Conservation (phyloP, 2,329 filamentous ascomycete species). For the Lecanicillium sp. region DNA sequence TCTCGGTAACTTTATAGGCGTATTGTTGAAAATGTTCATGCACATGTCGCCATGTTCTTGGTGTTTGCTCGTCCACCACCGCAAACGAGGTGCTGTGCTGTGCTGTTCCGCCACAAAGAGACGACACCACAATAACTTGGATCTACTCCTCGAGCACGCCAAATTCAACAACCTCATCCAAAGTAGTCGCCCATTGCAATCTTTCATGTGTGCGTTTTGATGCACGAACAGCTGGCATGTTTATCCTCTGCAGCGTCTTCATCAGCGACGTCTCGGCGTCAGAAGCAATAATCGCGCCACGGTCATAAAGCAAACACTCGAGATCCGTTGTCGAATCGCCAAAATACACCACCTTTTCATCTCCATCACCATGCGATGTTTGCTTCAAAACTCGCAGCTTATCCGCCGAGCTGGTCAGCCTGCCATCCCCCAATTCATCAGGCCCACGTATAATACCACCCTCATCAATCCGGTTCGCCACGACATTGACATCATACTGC, state of each 20-base stretch:
- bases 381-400: conserved; percentile 34
- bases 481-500: conserved; percentile 22
- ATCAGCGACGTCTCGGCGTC: conserved; percentile 25
- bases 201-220: background rate
- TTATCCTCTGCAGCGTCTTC: conserved; percentile 27
- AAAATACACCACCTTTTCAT: conserved; percentile 37
- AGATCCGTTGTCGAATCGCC: conserved; percentile 51
- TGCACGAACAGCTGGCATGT: conserved; percentile 29
- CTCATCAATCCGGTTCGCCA: conserved; percentile 34
- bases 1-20: too few relatives aligned
- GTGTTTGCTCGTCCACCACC: too few relatives aligned
- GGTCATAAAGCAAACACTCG: conserved; percentile 37
- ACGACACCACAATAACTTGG: background rate
- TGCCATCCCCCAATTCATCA: conserved; percentile 14
- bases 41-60: too few relatives aligned
- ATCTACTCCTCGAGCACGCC: conserved; percentile 14
- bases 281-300: conserved; percentile 39
- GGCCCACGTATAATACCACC: conserved; percentile 35
- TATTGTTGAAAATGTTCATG: too few relatives aligned
- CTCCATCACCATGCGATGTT: conserved; percentile 13
- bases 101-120: too few relatives aligned
- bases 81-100: too few relatives aligned
- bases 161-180: conserved; percentile 27
- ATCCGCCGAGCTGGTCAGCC: conserved; percentile 31
- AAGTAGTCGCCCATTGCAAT: conserved; percentile 3